phyloP scores from a whole-genome alignment of 192 early-diverging fungal genomes.

The Jimgerdemannia flammicorona region DNA sequence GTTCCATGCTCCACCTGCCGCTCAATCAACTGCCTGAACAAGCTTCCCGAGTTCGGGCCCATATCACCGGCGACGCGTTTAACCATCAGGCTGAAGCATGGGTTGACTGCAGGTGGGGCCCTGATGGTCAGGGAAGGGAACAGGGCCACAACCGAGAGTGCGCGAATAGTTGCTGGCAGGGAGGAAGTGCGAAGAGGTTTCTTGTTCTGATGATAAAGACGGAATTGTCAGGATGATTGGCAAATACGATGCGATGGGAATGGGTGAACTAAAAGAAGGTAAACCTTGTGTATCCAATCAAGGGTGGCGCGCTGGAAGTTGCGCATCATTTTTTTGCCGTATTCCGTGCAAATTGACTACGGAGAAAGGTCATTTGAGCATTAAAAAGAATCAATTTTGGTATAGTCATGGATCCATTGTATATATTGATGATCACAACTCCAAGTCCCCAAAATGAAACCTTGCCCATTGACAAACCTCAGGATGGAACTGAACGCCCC shows the following conservation, averaged over 20 bases:
- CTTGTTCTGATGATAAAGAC: background rate
- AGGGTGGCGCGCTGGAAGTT: constrained; percentile 68
- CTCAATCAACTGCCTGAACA: background rate
- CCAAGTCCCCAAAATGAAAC: too few relatives aligned
- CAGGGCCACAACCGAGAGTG: background rate
- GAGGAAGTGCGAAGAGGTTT: background rate
- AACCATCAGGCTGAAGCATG: background rate
- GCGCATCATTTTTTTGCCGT: constrained; percentile 60
- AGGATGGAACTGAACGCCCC: constrained; percentile 95
- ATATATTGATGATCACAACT: too few relatives aligned
- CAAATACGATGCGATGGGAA: too few relatives aligned
- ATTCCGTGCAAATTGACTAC: constrained; percentile 79
- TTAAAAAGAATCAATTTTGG: constrained; percentile 1
- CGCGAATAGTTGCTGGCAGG: background rate
- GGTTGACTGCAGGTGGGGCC: background rate
- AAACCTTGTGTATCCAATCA: constrained; percentile 33
- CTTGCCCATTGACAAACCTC: constrained; percentile 41
- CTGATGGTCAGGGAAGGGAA: background rate
- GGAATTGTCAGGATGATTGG: too few relatives aligned
- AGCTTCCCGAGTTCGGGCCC: background rate
- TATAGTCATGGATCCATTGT: too few relatives aligned
- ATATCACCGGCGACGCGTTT: background rate
- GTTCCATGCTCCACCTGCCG: background rate
- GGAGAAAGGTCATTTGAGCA: background rate
- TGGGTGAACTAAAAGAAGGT: background rate